Evolutionary conservation across 2,329 filamentous ascomycete genomes (phyloP).

Genomic region (Trichoderma sp.): DNA sequence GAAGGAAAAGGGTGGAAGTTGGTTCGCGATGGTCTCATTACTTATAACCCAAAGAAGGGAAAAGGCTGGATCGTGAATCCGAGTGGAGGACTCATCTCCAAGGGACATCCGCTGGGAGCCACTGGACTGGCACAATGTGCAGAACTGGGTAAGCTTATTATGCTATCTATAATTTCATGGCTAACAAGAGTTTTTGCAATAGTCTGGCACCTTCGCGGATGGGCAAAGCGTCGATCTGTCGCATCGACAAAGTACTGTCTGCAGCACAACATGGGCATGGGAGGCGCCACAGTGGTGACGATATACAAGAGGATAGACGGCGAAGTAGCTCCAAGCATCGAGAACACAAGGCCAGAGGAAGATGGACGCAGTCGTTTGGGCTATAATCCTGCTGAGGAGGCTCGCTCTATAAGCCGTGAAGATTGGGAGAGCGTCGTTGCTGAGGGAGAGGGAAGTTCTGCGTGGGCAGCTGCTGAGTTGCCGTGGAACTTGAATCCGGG

Average conservation of each 20-base stretch:
- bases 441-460: not conserved
- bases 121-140: conserved; percentile 10
- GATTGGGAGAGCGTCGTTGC: conserved; percentile 12
- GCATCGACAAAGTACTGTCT: conserved; percentile 10
- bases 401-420: conserved; percentile 7
- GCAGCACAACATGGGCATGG: conserved; percentile 19
- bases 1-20: conserved; percentile 7
- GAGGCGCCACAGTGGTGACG: conserved; percentile 4
- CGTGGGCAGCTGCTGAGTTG: conserved; percentile 8
- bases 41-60: not conserved
- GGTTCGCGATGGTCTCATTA: not conserved
- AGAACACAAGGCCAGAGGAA: not conserved
- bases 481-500: conserved; percentile 10
- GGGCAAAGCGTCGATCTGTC: not conserved
- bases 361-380: conserved; percentile 4
- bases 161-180: accelerated
- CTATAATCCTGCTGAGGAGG: conserved; percentile 10
- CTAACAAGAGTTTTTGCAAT: not conserved
- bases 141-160: not conserved
- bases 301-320: conserved; percentile 16
- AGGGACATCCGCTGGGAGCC: conserved; percentile 1
- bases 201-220: conserved; percentile 20
- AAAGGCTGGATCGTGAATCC: conserved; percentile 17
- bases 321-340: not conserved
- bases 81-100: conserved; percentile 7